Percentiles rank a stretch among this genome's conserved stretches.
phyloP scores from a whole-genome alignment of 129 eudicot species.

The Artemisia annua region DNA sequence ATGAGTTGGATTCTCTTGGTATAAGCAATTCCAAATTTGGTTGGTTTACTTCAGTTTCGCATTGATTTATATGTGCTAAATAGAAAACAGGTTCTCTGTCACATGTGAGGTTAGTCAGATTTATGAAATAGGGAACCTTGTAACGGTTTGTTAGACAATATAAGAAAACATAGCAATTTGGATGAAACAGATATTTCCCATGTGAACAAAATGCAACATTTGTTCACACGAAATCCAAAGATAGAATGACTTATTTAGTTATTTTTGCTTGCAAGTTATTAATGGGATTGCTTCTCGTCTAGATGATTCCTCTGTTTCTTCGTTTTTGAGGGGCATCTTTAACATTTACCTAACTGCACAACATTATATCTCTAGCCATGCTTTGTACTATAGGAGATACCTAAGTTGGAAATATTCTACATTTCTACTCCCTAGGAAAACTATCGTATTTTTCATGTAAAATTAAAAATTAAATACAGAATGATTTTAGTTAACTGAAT shows the following conservation, averaged over 20 bases:
- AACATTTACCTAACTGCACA: conserved; percentile 21
- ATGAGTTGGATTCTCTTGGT: conserved; percentile 11
- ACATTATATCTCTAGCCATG: not conserved
- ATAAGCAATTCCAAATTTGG: not conserved
- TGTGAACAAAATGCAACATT: not conserved
- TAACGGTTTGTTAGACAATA: too few relatives aligned
- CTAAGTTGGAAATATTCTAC: too few relatives aligned
- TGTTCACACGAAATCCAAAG: not conserved
- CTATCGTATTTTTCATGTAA: too few relatives aligned
- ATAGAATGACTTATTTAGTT: conserved; percentile 24
- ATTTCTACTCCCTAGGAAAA: too few relatives aligned
- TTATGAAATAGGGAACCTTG: too few relatives aligned
- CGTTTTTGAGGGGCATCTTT: not conserved
- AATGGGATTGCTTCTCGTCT: conserved; percentile 13
- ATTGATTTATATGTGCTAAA: too few relatives aligned
- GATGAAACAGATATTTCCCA: not conserved
- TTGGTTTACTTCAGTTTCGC: too few relatives aligned
- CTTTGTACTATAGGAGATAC: not conserved
- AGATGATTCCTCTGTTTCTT: conserved; percentile 13
- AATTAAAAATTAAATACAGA: too few relatives aligned
- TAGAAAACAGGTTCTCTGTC: too few relatives aligned
- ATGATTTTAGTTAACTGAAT: not conserved
- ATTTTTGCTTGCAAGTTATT: conserved; percentile 23
- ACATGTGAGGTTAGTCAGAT: too few relatives aligned
- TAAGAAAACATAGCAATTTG: not conserved